Evolutionary conservation across 1,284 basidiomycete genomes (phyloP).

Genomic region (Malassezia restricta): DNA sequence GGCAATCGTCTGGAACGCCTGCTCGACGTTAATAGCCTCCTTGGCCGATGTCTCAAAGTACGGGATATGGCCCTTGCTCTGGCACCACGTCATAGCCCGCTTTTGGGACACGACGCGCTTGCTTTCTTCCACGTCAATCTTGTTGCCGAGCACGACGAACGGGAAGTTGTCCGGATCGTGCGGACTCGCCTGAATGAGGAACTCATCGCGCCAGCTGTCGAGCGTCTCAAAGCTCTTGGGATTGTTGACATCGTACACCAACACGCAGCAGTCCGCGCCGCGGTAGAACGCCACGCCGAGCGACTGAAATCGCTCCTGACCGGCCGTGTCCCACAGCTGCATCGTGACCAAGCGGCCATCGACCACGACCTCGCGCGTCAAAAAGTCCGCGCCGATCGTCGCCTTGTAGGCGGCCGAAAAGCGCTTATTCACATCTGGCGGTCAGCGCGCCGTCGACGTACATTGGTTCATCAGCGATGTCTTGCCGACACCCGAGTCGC

Average conservation of each 20-base stretch:
- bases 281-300: conserved; percentile 63
- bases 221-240: conserved; percentile 89
- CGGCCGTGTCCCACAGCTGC: conserved; percentile 99
- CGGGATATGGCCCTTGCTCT: conserved; percentile 97
- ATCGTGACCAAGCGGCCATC: conserved; percentile 96
- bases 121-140: conserved; percentile 98
- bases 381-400: conserved; percentile 49
- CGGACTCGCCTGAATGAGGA: conserved; percentile 65
- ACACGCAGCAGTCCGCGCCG: conserved; percentile 95
- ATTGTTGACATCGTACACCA: conserved; percentile 98
- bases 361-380: conserved; percentile 97
- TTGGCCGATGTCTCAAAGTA: conserved; percentile 99
- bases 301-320: conserved; percentile 56
- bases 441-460: conserved; percentile 15
- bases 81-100: conserved; percentile 99
- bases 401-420: conserved; percentile 97
- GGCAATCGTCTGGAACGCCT: conserved; percentile 97
- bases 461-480: conserved; percentile 99
- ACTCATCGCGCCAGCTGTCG: conserved; percentile 45
- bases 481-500: conserved; percentile 70
- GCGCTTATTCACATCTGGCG: conserved; percentile 81
- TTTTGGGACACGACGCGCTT: conserved; percentile 99
- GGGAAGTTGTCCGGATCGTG: conserved; percentile 99
- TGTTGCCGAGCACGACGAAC: conserved; percentile 83
- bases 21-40: conserved; percentile 99